These are phyloP conservation scores for Chionographis japonica DNA, from an alignment of 106 monocot species.

Conservation along the genomic window DNA sequence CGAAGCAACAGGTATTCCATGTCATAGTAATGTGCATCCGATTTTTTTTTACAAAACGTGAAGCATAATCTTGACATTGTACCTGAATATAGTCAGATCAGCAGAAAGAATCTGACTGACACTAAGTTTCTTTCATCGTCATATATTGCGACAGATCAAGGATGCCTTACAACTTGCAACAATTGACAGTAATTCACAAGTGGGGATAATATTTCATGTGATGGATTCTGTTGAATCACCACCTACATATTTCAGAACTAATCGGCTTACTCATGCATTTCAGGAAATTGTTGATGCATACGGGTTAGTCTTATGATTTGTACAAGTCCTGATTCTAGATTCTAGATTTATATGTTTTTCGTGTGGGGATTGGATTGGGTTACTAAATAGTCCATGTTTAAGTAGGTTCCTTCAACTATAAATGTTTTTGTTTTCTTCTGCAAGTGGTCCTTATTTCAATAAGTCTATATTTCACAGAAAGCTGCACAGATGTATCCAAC, in stretches of 20 bases:
- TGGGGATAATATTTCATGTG: slow-evolving; percentile 94
- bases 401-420: background rate
- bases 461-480: no score
- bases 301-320: slow-evolving; percentile 54
- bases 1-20: slow-evolving; percentile 64
- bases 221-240: slow-evolving; percentile 88
- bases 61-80: background rate
- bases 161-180: slow-evolving; percentile 82
- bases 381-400: background rate
- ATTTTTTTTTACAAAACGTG: background rate
- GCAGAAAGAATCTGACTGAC: background rate
- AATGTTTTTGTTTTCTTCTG: no score
- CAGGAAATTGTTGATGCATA: slow-evolving; percentile 99
- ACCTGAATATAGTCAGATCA: background rate
- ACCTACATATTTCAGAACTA: slow-evolving; percentile 91
- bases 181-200: slow-evolving; percentile 90
- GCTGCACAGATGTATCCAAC: no score
- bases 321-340: background rate
- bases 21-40: background rate
- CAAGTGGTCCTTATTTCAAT: no score
- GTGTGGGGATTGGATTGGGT: background rate
- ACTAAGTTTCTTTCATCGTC: background rate
- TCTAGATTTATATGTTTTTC: background rate
- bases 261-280: slow-evolving; percentile 83
- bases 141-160: slow-evolving; percentile 59